These are phyloP conservation scores for Gomphus bonarii DNA, from an alignment of 1,284 basidiomycete genomes.

Conservation along the genomic window DNA sequence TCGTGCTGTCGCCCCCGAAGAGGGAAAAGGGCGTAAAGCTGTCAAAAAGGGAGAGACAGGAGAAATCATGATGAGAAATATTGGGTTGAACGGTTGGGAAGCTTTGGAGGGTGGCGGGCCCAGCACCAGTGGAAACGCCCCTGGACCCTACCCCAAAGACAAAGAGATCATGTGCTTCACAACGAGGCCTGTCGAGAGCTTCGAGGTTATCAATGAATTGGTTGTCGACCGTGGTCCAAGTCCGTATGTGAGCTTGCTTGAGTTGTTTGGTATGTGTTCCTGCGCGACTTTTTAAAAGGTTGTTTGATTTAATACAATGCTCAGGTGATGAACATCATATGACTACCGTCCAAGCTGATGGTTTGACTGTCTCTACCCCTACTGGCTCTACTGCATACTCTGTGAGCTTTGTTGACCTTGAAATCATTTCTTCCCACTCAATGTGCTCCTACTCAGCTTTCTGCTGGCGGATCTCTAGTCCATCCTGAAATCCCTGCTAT, in stretches of 20 bases:
- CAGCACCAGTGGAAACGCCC: slow-evolving; percentile 31
- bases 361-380: slow-evolving; percentile 91
- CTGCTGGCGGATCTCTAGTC: slow-evolving; percentile 94
- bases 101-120: slow-evolving; percentile 74
- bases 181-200: slow-evolving; percentile 90
- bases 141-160: slow-evolving; percentile 47
- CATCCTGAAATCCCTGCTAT: slow-evolving; percentile 97
- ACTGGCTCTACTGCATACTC: slow-evolving; percentile 99
- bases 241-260: slow-evolving; percentile 92
- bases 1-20: slow-evolving; percentile 69
- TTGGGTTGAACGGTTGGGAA: slow-evolving; percentile 88
- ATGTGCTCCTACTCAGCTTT: slow-evolving; percentile 45
- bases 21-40: slow-evolving; percentile 64
- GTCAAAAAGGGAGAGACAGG: slow-evolving; percentile 88
- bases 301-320: background rate
- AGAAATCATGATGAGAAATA: slow-evolving; percentile 88
- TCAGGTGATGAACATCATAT: slow-evolving; percentile 97
- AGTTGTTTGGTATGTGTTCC: slow-evolving; percentile 74
- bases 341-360: slow-evolving; percentile 98
- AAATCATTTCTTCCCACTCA: background rate
- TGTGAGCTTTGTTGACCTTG: slow-evolving; percentile 31
- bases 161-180: slow-evolving; percentile 98
- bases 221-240: slow-evolving; percentile 98
- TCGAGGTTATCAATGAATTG: slow-evolving; percentile 96
- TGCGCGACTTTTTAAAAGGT: background rate